Conservation (phyloP, 2,329 filamentous ascomycete genomes). For the Triangularia setosa region DNA sequence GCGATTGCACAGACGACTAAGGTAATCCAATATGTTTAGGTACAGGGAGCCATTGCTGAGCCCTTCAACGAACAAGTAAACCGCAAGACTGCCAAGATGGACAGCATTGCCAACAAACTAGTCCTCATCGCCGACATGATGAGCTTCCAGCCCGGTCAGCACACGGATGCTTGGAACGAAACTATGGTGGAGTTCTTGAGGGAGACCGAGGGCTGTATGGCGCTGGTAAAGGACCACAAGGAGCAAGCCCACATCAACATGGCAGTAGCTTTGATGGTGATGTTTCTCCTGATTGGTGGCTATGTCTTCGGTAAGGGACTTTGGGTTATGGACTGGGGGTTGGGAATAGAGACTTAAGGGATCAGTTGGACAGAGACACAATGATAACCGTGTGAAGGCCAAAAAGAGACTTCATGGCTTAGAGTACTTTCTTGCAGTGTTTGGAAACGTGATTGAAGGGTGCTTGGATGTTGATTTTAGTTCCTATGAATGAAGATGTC, state of each 20-base stretch:
- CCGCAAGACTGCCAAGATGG: neutral
- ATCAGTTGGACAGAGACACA: no score
- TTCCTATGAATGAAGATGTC: no score
- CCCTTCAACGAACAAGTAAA: neutral
- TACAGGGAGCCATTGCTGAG: neutral
- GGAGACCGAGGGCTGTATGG: neutral
- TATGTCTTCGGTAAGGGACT: neutral
- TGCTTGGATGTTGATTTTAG: no score
- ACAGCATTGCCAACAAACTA: neutral
- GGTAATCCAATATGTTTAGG: neutral
- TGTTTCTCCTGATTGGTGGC: neutral
- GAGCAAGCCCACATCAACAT: neutral
- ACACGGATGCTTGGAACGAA: neutral
- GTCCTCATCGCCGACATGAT: neutral
- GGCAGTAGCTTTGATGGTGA: neutral
- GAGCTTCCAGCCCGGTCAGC: neutral
- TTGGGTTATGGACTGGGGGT: neutral
- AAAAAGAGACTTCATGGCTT: no score
- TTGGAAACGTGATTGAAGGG: no score
- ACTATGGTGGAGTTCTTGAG: neutral
- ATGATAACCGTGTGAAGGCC: no score
- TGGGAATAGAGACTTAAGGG: neutral
- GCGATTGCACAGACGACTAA: neutral
- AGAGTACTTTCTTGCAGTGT: no score
- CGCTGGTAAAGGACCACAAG: neutral